These are phyloP conservation scores for Brettanomyces bruxellensis DNA, from an alignment of 805 yeast species.

Conservation along the genomic window DNA sequence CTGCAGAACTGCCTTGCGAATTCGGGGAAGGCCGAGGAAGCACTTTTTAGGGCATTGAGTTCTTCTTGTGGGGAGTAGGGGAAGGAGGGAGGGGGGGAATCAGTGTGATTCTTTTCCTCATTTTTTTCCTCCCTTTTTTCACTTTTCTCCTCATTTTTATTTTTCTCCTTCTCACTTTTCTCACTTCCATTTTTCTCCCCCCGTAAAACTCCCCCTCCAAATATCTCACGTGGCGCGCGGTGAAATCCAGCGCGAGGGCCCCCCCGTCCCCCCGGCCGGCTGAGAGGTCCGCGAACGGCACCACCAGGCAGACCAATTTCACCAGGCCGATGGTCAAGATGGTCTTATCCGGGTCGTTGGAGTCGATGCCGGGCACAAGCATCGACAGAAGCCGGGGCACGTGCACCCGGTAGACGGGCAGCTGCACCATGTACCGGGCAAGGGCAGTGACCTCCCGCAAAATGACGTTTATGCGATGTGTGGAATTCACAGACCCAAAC, in stretches of 20 bases:
- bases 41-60: constrained; percentile 53
- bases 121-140: constrained; percentile 22
- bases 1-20: constrained; percentile 49
- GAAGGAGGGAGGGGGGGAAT: too few species aligned
- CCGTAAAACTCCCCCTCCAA: constrained; percentile 36
- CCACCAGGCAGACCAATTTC: constrained; percentile 58
- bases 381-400: constrained; percentile 63
- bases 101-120: constrained; percentile 2
- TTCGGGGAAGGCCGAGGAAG: constrained; percentile 61
- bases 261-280: constrained; percentile 33
- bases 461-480: constrained; percentile 72
- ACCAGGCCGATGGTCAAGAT: constrained; percentile 59
- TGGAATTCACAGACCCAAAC: constrained; percentile 53
- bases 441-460: constrained; percentile 57
- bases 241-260: constrained; percentile 41
- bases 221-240: constrained; percentile 52
- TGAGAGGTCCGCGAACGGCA: constrained; percentile 61
- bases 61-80: constrained; percentile 36
- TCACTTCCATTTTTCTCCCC: constrained; percentile 22
- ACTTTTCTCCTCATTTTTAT: too few species aligned
- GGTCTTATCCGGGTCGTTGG: constrained; percentile 75
- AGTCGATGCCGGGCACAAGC: constrained; percentile 74
- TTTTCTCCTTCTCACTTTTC: too few species aligned
- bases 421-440: constrained; percentile 55
- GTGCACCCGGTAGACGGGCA: constrained; percentile 66